Conservation (phyloP, 805 yeast species). For the Saccharomycopsis lassenensis region DNA sequence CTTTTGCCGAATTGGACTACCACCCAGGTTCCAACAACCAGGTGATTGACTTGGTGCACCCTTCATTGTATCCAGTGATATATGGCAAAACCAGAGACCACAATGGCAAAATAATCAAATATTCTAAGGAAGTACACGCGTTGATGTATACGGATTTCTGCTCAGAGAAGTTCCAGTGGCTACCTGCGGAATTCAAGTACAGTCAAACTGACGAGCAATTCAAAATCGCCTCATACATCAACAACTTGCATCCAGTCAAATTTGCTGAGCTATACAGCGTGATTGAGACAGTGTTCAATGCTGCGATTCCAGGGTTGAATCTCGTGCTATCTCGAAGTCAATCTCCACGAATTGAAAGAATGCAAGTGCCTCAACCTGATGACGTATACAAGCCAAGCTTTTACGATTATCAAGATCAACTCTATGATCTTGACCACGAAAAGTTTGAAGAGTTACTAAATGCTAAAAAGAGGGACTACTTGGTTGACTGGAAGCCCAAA, state of each 20-base stretch:
- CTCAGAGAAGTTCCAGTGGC: conserved; percentile 29
- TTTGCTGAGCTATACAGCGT: conserved; percentile 23
- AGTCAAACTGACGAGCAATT: conserved; percentile 17
- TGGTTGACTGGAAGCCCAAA: not conserved
- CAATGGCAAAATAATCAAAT: conserved; percentile 17
- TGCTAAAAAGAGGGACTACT: no score
- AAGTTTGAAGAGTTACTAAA: no score
- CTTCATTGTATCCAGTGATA: conserved; percentile 29
- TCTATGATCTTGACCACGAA: no score
- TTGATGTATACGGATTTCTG: no score
- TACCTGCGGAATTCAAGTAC: conserved; percentile 24
- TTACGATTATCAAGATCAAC: no score
- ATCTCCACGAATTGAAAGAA: no score
- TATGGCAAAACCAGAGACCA: conserved; percentile 24
- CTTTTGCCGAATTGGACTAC: conserved; percentile 23
- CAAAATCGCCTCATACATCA: conserved; percentile 28
- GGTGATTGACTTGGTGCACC: conserved; percentile 32
- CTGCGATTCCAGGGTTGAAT: conserved; percentile 26
- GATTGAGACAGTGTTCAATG: conserved; percentile 26
- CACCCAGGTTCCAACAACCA: conserved; percentile 30
- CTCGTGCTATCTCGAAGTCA: conserved; percentile 23
- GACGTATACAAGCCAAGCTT: no score
- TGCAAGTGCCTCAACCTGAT: no score
- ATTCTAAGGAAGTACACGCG: no score
- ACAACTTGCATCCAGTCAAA: conserved; percentile 29